These are phyloP conservation scores for Rhinocladiella mackenziei DNA, from an alignment of 2,329 filamentous ascomycete species.

Conservation along the genomic window DNA sequence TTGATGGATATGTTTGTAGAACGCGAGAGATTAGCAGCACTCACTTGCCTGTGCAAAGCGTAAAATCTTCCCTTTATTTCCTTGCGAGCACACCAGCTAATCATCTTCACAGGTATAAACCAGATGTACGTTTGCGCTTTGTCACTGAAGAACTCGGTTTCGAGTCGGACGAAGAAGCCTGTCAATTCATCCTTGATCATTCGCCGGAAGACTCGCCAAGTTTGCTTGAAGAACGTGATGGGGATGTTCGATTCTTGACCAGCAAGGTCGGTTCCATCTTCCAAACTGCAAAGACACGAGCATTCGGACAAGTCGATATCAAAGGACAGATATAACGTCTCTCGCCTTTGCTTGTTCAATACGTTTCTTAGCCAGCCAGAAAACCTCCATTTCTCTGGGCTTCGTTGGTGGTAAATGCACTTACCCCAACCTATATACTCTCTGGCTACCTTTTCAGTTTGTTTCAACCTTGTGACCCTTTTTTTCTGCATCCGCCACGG, in stretches of 20 bases:
- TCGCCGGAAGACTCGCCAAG: slow-evolving; percentile 56
- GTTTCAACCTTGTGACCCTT: slow-evolving; percentile 4
- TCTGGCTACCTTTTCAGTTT: slow-evolving; percentile 1
- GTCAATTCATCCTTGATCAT: slow-evolving; percentile 82
- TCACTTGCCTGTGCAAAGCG: slow-evolving; percentile 93
- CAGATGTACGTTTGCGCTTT: slow-evolving; percentile 81
- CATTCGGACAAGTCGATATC: slow-evolving; percentile 88
- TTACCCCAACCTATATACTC: slow-evolving; percentile 1
- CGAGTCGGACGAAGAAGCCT: slow-evolving; percentile 84
- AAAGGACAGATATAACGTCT: slow-evolving; percentile 74
- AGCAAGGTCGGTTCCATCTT: slow-evolving; percentile 70
- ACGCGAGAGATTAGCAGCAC: slow-evolving; percentile 82
- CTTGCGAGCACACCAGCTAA: slow-evolving; percentile 39
- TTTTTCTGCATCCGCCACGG: background rate
- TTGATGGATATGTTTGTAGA: slow-evolving; percentile 99
- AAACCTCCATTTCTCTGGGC: background rate
- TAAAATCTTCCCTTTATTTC: slow-evolving; percentile 52
- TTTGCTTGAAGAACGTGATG: slow-evolving; percentile 71
- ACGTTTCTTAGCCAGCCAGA: background rate
- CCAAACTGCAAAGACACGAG: slow-evolving; percentile 66
- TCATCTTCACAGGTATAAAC: slow-evolving; percentile 72
- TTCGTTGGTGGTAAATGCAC: background rate
- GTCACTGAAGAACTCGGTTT: slow-evolving; percentile 95
- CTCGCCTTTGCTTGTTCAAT: slow-evolving; percentile 1
- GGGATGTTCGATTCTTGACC: slow-evolving; percentile 68